Percentiles rank a stretch among this genome's conserved stretches.
These are phyloP conservation scores for Scedosporium dehoogii DNA, from an alignment of 2,329 filamentous ascomycete species.

Conservation along the genomic window DNA sequence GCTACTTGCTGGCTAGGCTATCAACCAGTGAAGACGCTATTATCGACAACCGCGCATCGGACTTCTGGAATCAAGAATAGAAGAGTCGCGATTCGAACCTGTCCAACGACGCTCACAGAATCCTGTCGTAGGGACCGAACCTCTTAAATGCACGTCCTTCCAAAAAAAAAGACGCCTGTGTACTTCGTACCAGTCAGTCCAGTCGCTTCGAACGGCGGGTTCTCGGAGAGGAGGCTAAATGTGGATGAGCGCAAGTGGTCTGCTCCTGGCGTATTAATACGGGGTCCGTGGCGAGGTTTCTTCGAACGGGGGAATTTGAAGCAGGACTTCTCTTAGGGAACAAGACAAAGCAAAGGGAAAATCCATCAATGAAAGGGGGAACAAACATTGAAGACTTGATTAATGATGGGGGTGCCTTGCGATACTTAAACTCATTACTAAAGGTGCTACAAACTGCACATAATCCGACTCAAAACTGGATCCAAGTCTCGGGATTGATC, in stretches of 20 bases:
- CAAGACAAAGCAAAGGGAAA: not conserved
- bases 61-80: not conserved
- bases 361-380: not conserved
- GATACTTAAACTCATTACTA: not conserved
- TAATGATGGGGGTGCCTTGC: not conserved
- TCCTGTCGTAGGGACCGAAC: not conserved
- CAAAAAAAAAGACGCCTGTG: no score
- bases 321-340: not conserved
- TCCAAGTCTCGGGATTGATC: no score
- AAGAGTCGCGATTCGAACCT: not conserved
- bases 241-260: not conserved
- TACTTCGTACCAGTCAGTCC: no score
- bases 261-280: not conserved
- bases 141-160: not conserved
- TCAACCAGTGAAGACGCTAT: not conserved
- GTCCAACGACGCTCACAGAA: not conserved
- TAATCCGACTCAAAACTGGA: not conserved
- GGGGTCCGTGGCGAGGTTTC: not conserved
- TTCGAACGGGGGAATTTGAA: no score
- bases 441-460: not conserved
- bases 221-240: not conserved
- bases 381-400: not conserved
- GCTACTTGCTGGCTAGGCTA: not conserved
- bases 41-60: not conserved
- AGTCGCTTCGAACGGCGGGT: not conserved